Base-by-base conservation (phyloP, 2,329 filamentous ascomycete species). In the Ceratocystis colombiana region DNA sequence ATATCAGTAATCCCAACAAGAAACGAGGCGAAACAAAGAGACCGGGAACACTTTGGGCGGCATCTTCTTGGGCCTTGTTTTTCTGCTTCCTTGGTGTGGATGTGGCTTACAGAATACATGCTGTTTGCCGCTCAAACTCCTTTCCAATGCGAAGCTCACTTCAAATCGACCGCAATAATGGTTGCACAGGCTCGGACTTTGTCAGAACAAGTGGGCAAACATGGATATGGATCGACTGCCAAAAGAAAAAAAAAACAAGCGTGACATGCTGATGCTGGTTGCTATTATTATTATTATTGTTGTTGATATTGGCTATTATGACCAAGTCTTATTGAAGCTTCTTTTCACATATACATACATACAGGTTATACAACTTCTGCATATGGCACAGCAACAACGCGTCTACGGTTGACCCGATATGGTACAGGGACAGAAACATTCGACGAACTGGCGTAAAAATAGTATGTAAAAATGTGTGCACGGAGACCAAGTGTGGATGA, bases 361-460 rank as follows among this genome's bases (percentile, higher is more conserved):
- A 25, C 28, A 17, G 3, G 17, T 33, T n/a, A 57, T 25, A 28
- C 53, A 12, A 30, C 8, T 12, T 55, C 8, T 15, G 30, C 22
- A 30, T 30, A 41, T 41, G 37, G 48, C 20, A 25, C n/a, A 50
- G 6, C 48, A 50, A 50, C 48, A 28, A 7, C 53, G 53, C 28
- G 53, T 57, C 22, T 15, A 33, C 53, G 53, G 53, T 57, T 57
- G 22, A 57, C 25, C 53, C 53, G 53, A 57, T 41, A 57, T 57
- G 53, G 22, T 28, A 57, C 22, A 57, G 53, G 22, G 22, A 57
- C 53, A 57, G 28, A 57, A 57, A 57, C 53, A 57, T 57, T 57
- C 53, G 53, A 57, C 53, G 53, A 57, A 57, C 53, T 30, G 53
- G 53, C 53, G 53, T 57, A 57, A 57, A 57, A 57, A 57, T 57